phyloP scores from a whole-genome alignment of 371 early-diverging fungal species.

The Parasitella parasitica region DNA sequence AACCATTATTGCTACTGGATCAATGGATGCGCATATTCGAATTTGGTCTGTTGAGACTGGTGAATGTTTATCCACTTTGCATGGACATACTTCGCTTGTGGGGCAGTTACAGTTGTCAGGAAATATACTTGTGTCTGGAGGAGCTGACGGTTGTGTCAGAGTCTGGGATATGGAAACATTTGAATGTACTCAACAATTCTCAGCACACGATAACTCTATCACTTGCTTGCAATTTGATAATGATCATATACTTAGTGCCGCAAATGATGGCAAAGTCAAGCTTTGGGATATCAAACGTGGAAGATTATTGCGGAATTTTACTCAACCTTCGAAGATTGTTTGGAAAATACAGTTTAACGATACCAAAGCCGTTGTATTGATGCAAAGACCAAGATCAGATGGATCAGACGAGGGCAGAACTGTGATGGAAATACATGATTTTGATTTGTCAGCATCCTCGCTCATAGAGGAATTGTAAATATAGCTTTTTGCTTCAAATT shows the following conservation, averaged over 20 bases:
- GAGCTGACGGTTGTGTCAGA: slow-evolving; percentile 84
- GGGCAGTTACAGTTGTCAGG: slow-evolving; percentile 81
- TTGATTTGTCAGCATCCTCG: slow-evolving; percentile 24
- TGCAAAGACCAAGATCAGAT: slow-evolving; percentile 43
- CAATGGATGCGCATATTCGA: slow-evolving; percentile 72
- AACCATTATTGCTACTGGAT: slow-evolving; percentile 68
- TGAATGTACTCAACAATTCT: slow-evolving; percentile 66
- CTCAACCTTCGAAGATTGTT: slow-evolving; percentile 59
- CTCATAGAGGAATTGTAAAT: background rate
- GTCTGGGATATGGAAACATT: slow-evolving; percentile 82
- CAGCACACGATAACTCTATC: slow-evolving; percentile 81
- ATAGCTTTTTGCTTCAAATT: no score
- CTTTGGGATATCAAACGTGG: slow-evolving; percentile 83
- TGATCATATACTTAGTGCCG: slow-evolving; percentile 78
- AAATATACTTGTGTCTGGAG: slow-evolving; percentile 74
- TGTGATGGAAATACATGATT: slow-evolving; percentile 56
- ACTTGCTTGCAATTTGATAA: slow-evolving; percentile 86
- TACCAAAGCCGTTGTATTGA: slow-evolving; percentile 61
- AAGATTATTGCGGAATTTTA: slow-evolving; percentile 65
- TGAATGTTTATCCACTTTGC: slow-evolving; percentile 53
- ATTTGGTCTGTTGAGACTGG: slow-evolving; percentile 71
- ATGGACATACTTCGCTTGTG: slow-evolving; percentile 85
- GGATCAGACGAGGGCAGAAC: slow-evolving; percentile 33
- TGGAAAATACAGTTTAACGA: slow-evolving; percentile 66
- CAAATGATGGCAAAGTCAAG: slow-evolving; percentile 85